phyloP scores from a whole-genome alignment of 2,329 filamentous ascomycete species.

The Diaporthe sp. region DNA sequence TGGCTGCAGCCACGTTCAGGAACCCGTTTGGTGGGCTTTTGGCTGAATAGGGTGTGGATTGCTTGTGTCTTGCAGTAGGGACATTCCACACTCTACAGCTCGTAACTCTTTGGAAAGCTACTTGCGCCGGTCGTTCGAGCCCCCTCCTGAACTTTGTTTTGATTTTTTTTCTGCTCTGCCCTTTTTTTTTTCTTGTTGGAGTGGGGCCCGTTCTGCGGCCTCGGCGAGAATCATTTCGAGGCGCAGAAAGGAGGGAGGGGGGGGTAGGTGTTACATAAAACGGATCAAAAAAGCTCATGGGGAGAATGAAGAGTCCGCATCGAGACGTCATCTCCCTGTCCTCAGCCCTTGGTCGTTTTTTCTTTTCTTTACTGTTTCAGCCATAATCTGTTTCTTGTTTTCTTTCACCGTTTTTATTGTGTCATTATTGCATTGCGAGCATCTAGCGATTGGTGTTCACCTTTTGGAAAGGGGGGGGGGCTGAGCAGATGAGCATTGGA shows the following conservation, averaged over 20 bases:
- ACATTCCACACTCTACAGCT: neutral
- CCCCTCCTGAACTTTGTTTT: no score
- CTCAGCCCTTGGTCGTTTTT: neutral
- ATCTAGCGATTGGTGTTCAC: slow-evolving; percentile 35
- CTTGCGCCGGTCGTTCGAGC: neutral
- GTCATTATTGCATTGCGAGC: slow-evolving; percentile 31
- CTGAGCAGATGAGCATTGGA: slow-evolving; percentile 27
- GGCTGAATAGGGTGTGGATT: neutral
- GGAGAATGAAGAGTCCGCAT: neutral
- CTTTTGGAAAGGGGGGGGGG: slow-evolving; percentile 12
- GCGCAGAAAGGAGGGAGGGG: neutral
- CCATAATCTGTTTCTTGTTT: slow-evolving; percentile 4
- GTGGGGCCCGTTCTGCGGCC: slow-evolving; percentile 26
- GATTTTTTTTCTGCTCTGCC: neutral
- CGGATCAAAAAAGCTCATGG: slow-evolving; percentile 26
- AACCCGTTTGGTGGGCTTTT: slow-evolving; percentile 32
- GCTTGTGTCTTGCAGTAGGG: slow-evolving; percentile 12
- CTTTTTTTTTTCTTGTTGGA: neutral
- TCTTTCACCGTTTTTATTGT: slow-evolving; percentile 20
- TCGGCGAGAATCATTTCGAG: slow-evolving; percentile 23
- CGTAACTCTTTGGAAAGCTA: neutral
- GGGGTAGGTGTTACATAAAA: slow-evolving; percentile 29
- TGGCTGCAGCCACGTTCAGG: slow-evolving; percentile 34
- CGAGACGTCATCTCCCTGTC: slow-evolving; percentile 17
- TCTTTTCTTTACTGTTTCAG: neutral